Evolutionary conservation across 2,329 filamentous ascomycete genomes (phyloP).

Genomic region (Epichloe coenophiala): DNA sequence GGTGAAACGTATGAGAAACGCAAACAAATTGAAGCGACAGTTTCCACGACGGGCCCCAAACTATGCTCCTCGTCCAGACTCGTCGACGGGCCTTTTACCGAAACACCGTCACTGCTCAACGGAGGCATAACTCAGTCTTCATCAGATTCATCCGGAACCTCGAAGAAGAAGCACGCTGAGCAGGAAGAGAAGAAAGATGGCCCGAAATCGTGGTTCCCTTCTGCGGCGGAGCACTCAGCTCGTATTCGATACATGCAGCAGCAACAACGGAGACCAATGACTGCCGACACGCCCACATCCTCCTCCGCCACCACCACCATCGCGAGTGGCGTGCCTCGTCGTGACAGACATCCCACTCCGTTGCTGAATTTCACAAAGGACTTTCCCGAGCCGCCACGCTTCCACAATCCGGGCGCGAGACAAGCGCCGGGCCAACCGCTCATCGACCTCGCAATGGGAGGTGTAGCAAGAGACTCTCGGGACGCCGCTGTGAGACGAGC

Average conservation of each 20-base stretch:
- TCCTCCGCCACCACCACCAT: not conserved
- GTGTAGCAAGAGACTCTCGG: constrained; percentile 5
- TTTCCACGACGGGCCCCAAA: constrained; percentile 19
- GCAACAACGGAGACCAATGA: constrained; percentile 11
- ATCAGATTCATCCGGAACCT: constrained; percentile 6
- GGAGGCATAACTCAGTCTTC: constrained; percentile 14
- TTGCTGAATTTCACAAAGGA: constrained; percentile 50
- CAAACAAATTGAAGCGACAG: constrained; percentile 21
- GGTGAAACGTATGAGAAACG: constrained; percentile 35
- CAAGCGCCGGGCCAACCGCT: constrained; percentile 26
- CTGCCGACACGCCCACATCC: constrained; percentile 11
- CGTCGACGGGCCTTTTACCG: constrained; percentile 32
- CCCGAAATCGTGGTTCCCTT: constrained; percentile 22
- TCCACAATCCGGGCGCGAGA: constrained; percentile 30
- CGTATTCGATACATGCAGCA: constrained; percentile 15
- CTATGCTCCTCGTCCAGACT: constrained; percentile 8
- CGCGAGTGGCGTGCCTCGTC: constrained; percentile 5
- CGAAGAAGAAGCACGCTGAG: constrained; percentile 8
- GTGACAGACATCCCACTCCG: constrained; percentile 35
- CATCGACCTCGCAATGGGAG: constrained; percentile 30
- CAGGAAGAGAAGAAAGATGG: constrained; percentile 11
- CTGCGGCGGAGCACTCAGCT: constrained; percentile 23
- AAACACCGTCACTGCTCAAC: constrained; percentile 44
- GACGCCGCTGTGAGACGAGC: not conserved
- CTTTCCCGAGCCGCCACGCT: constrained; percentile 49